These are phyloP conservation scores for Endotrypanum monterogeii DNA, from an alignment of 208 protist species.

Conservation along the genomic window DNA sequence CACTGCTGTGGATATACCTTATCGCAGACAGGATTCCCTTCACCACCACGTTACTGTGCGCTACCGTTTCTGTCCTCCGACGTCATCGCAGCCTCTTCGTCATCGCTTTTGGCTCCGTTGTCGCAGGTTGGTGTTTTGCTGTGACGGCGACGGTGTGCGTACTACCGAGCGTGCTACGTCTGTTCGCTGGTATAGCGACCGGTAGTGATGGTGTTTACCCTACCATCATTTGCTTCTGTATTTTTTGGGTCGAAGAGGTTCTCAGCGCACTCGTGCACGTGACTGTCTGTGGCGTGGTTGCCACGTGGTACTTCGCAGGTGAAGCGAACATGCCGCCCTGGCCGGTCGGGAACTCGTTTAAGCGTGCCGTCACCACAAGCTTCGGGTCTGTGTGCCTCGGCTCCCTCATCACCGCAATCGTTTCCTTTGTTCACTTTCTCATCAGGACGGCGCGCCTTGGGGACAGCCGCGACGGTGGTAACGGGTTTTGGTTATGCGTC, in stretches of 20 bases:
- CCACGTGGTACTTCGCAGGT: slow-evolving; percentile 90
- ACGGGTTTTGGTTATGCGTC: slow-evolving; percentile 58
- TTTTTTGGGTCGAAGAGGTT: slow-evolving; percentile 79
- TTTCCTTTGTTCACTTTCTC: slow-evolving; percentile 65
- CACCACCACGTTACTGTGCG: slow-evolving; percentile 44
- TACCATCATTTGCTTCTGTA: slow-evolving; percentile 37
- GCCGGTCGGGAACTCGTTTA: slow-evolving; percentile 65
- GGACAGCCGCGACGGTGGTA: slow-evolving; percentile 22
- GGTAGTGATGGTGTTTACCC: slow-evolving; percentile 22
- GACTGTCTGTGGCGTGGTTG: slow-evolving; percentile 68
- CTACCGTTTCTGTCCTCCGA: slow-evolving; percentile 38
- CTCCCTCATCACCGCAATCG: slow-evolving; percentile 76
- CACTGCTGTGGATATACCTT: slow-evolving; percentile 64
- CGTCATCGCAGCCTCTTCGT: slow-evolving; percentile 47
- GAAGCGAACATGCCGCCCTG: slow-evolving; percentile 47
- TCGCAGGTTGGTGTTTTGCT: slow-evolving; percentile 32
- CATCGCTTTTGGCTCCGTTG: slow-evolving; percentile 30
- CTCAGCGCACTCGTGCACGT: slow-evolving; percentile 66
- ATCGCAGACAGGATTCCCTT: slow-evolving; percentile 72
- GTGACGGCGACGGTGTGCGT: slow-evolving; percentile 31
- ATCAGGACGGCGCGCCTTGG: slow-evolving; percentile 19
- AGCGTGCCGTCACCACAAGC: slow-evolving; percentile 71
- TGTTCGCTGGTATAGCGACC: slow-evolving; percentile 19
- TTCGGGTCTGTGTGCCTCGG: slow-evolving; percentile 91
- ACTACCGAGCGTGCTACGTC: slow-evolving; percentile 29